Conservation (phyloP, 192 early-diverging fungal genomes). For the Paraglomus brasilianum region DNA sequence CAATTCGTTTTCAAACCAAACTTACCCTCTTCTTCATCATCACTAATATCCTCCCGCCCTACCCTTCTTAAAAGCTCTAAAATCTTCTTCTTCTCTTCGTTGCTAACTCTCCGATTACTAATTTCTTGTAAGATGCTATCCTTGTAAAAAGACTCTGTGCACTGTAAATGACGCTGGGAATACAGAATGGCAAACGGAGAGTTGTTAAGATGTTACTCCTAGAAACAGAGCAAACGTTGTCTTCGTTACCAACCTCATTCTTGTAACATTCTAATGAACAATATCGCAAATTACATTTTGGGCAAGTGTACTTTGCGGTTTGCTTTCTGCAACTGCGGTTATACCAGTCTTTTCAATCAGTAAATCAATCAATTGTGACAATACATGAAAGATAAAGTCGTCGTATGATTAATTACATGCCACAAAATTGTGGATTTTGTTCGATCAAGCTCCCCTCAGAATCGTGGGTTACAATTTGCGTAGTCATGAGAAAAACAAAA, state of each 20-base stretch:
- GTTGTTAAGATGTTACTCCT: constrained; percentile 15
- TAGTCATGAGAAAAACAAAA: no score
- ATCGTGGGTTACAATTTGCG: no score
- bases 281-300: constrained; percentile 65
- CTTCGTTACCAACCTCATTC: constrained; percentile 39
- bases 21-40: constrained; percentile 39
- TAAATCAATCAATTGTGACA: background rate
- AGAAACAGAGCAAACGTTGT: constrained; percentile 14
- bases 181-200: background rate
- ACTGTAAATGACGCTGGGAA: constrained; percentile 43
- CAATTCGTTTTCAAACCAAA: constrained; percentile 3
- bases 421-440: constrained; percentile 3
- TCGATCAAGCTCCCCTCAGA: no score
- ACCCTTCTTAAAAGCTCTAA: constrained; percentile 49
- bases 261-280: constrained; percentile 67
- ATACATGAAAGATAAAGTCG: background rate
- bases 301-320: constrained; percentile 62
- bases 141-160: constrained; percentile 64
- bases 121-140: constrained; percentile 56
- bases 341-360: constrained; percentile 1
- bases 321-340: constrained; percentile 53
- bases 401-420: constrained; percentile 26
- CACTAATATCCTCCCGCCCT: constrained; percentile 40
- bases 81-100: constrained; percentile 53
- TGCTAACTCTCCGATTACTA: constrained; percentile 35